These are phyloP conservation scores for Mucor circinelloides DNA, from an alignment of 371 early-diverging fungal genomes.

Conservation along the genomic window DNA sequence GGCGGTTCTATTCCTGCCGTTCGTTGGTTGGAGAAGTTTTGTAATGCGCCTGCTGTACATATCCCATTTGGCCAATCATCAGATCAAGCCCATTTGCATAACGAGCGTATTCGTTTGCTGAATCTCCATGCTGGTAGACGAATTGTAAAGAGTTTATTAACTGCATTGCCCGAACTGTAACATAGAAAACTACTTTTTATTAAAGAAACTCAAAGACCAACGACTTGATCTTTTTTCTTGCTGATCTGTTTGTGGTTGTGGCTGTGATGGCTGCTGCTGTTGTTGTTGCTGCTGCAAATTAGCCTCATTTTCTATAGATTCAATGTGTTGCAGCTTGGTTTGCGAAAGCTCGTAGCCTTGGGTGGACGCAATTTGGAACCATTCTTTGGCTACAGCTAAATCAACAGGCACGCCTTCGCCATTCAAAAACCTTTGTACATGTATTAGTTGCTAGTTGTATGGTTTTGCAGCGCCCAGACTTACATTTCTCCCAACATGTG, in stretches of 20 bases:
- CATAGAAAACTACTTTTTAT: constrained; percentile 7
- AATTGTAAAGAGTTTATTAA: constrained; percentile 55
- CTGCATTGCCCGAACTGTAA: constrained; percentile 9
- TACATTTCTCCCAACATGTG: constrained; percentile 57
- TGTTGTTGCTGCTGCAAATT: constrained; percentile 2
- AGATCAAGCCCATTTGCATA: constrained; percentile 81
- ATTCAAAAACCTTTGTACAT: constrained; percentile 37
- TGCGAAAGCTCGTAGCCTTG: constrained; percentile 51
- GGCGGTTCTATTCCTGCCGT: constrained; percentile 87
- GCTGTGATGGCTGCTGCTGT: constrained; percentile 6
- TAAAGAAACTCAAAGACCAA: constrained; percentile 43
- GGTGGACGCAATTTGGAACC: constrained; percentile 48
- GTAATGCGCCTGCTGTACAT: constrained; percentile 73
- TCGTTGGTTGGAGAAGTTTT: constrained; percentile 77
- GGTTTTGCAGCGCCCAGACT: not conserved
- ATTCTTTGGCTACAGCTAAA: constrained; percentile 45
- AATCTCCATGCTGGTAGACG: constrained; percentile 73
- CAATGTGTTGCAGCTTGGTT: constrained; percentile 31
- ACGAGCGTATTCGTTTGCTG: constrained; percentile 74
- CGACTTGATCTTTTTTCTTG: constrained; percentile 39
- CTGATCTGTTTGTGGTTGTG: not conserved
- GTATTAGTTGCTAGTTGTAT: not conserved
- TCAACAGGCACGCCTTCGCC: constrained; percentile 53
- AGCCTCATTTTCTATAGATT: constrained; percentile 11
- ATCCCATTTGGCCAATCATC: constrained; percentile 84